phyloP scores from a whole-genome alignment of 2,329 filamentous ascomycete genomes.

The Diaporthe amygdali region DNA sequence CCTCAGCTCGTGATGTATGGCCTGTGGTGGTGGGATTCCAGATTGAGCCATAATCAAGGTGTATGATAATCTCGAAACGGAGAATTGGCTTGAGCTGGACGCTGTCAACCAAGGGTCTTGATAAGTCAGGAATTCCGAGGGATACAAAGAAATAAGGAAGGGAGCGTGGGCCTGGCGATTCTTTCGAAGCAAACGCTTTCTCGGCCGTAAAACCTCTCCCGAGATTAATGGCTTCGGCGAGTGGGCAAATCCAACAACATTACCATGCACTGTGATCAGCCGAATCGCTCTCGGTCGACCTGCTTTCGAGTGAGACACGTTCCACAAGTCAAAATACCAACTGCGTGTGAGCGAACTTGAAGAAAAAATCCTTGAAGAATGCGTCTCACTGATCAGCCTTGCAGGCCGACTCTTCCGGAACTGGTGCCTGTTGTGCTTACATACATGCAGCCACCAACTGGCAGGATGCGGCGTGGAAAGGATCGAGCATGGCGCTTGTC shows the following conservation, averaged over 20 bases:
- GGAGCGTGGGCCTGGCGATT: not conserved
- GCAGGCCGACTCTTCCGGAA: not conserved
- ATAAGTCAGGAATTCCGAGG: not conserved
- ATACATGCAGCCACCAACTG: not conserved
- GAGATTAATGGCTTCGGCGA: too few species aligned
- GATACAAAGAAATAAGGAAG: not conserved
- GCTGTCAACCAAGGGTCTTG: not conserved
- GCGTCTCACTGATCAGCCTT: too few species aligned
- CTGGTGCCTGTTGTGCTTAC: not conserved
- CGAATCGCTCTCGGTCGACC: not conserved
- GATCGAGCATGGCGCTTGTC: not conserved
- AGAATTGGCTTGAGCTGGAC: not conserved
- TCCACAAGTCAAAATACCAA: not conserved
- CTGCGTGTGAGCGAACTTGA: not conserved
- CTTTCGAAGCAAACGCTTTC: not conserved
- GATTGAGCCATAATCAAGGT: not conserved
- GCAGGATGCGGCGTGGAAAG: not conserved
- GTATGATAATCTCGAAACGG: not conserved
- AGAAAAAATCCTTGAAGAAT: not conserved
- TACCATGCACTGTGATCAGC: too few species aligned
- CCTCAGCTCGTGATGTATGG: slow-evolving; percentile 7
- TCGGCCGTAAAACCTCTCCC: not conserved
- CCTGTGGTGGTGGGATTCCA: slow-evolving; percentile 6
- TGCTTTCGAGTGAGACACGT: not conserved
- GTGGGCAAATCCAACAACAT: too few species aligned